Conservation (phyloP, 768 basidiomycete species). For the Candolleomyces efflorescens region DNA sequence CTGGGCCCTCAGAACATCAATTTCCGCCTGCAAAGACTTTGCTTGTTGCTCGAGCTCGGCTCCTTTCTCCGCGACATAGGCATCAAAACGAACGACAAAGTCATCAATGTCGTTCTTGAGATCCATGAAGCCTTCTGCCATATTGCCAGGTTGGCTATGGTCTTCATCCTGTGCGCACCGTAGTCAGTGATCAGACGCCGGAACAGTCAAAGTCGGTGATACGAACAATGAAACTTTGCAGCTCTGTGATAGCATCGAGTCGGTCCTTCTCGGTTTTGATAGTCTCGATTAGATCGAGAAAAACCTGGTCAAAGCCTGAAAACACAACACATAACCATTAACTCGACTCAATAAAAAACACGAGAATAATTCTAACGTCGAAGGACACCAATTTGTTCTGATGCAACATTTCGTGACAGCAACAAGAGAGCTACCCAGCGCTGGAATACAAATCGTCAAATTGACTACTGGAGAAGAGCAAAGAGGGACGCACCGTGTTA, state of each 20-base stretch:
- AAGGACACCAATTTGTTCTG: not conserved
- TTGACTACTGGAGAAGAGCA: not conserved
- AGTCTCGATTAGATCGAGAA: not conserved
- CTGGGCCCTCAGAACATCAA: not conserved
- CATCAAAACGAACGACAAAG: not conserved
- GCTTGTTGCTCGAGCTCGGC: not conserved
- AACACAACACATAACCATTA: too few species aligned
- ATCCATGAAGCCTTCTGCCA: not conserved
- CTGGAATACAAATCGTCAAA: too few species aligned
- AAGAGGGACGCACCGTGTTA: not conserved
- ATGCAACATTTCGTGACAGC: not conserved
- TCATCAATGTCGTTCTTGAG: not conserved
- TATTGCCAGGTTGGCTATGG: not conserved
- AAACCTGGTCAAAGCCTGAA: too few species aligned
- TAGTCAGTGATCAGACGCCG: not conserved
- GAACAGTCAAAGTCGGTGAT: not conserved
- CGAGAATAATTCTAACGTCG: too few species aligned
- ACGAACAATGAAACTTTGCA: not conserved
- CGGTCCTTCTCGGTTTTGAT: not conserved
- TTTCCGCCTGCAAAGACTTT: not conserved
- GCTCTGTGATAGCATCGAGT: not conserved
- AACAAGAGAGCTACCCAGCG: not conserved
- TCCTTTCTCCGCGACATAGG: too few species aligned
- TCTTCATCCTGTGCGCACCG: not conserved
- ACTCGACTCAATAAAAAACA: too few species aligned